phyloP scores from a whole-genome alignment of 352 stramenopile species.

The Halophytophthora polymorphica region DNA sequence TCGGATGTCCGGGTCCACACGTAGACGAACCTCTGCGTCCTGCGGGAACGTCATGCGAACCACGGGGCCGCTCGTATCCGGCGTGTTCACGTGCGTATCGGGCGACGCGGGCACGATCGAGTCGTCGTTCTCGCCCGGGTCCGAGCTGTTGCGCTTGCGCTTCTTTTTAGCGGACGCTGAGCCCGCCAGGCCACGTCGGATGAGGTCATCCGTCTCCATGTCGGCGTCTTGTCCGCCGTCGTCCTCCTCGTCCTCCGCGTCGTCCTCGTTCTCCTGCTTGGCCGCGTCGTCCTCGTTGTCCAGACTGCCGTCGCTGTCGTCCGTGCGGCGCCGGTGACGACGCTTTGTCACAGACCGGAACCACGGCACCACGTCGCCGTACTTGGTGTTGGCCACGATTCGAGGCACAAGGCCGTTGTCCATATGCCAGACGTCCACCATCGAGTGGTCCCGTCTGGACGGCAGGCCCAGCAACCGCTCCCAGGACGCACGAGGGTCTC shows the following conservation, averaged over 20 bases:
- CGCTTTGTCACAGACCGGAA: conserved; percentile 49
- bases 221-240: conserved; percentile 43
- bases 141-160: conserved; percentile 40
- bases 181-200: conserved; percentile 19
- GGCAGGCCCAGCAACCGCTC: conserved; percentile 60
- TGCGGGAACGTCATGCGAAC: conserved; percentile 61
- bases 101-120: conserved; percentile 56
- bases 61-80: conserved; percentile 37
- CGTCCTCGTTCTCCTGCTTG: conserved; percentile 59
- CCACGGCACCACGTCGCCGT: conserved; percentile 51
- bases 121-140: conserved; percentile 56
- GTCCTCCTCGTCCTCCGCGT: conserved; percentile 56
- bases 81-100: conserved; percentile 70
- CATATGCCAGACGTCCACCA: conserved; percentile 77
- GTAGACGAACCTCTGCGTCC: conserved; percentile 33
- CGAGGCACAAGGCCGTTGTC: conserved; percentile 49
- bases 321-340: conserved; percentile 33
- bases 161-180: conserved; percentile 36
- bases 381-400: conserved; percentile 61
- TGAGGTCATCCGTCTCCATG: conserved; percentile 41
- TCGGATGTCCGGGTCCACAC: conserved; percentile 42
- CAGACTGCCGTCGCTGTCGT: conserved; percentile 29
- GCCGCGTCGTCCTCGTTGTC: conserved; percentile 37
- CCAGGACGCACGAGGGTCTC: conserved; percentile 44
- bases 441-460: conserved; percentile 42